Conservation (phyloP, 495 filamentous ascomycete species). For the Parachaetomium inaequale region DNA sequence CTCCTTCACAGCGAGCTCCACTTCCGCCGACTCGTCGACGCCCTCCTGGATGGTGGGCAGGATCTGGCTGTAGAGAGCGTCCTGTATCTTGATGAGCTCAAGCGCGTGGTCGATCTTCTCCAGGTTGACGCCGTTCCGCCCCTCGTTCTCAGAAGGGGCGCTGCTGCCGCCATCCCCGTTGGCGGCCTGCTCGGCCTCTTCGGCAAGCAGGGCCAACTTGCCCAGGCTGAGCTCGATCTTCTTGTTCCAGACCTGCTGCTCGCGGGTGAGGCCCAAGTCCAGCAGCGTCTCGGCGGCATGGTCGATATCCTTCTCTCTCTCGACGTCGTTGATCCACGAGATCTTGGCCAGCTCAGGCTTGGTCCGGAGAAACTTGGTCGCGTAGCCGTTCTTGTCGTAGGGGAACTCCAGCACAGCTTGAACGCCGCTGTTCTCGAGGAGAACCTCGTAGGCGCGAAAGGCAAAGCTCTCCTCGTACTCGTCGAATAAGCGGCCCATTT, state of each 20-base stretch:
- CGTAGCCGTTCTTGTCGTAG: conserved; percentile 55
- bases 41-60: conserved; percentile 57
- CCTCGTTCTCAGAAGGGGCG: conserved; percentile 27
- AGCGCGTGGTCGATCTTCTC: conserved; percentile 57
- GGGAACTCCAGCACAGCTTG: conserved; percentile 65
- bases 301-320: conserved; percentile 65
- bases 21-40: conserved; percentile 71
- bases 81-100: conserved; percentile 67
- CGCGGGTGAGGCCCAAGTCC: conserved; percentile 58
- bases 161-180: conserved; percentile 35
- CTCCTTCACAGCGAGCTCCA: conserved; percentile 67
- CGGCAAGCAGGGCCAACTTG: conserved; percentile 73
- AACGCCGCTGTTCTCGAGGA: conserved; percentile 62
- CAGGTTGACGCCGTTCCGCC: conserved; percentile 34
- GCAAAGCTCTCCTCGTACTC: conserved; percentile 75
- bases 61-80: conserved; percentile 58
- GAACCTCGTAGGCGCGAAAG: conserved; percentile 70
- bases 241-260: conserved; percentile 79
- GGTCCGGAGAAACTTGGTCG: conserved; percentile 71
- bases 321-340: conserved; percentile 92
- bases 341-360: conserved; percentile 67
- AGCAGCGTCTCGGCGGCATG: conserved; percentile 65
- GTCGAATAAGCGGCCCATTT: conserved; percentile 60
- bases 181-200: conserved; percentile 35
- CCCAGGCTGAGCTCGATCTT: conserved; percentile 86